Base-by-base conservation (phyloP, 352 stramenopile genomes). In the Thalassiosira oceanica region DNA sequence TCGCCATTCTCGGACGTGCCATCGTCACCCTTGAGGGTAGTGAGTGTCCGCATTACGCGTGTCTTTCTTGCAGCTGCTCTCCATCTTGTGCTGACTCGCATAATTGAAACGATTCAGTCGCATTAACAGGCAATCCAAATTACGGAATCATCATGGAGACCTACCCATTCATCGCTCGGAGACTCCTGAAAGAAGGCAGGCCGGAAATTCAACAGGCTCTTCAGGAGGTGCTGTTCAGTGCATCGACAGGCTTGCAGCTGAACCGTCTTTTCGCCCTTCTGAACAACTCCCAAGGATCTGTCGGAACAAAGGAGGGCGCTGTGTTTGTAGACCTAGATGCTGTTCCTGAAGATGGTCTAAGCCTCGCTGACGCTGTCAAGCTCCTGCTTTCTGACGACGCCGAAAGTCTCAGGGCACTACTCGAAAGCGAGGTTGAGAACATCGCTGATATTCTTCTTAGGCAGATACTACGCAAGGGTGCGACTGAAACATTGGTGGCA, bases 1-100 rank as follows among this genome's bases (percentile, higher is more conserved):
- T 93, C 20, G 44, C 44, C 0, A 86, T 93, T 49, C 54, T 93
- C 13, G 87, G 81, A 20, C 72, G 89, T 20, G 89, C 89, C 3
- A 90, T 94, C 61, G 80, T 93, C 10, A 92, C 88, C 7, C 74
- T 94, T 18, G 89, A 94, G 61, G 89, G 89, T 21, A 87, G n/a
- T n/a, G n/a, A n/a, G n/a, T n/a, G n/a, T n/a, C n/a, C n/a, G n/a
- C n/a, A n/a, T n/a, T n/a, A n/a, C n/a, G n/a, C n/a, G n/a, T n/a
- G n/a, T n/a, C n/a, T n/a, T n/a, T n/a, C n/a, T n/a, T n/a, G n/a
- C n/a, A n/a, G n/a, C n/a, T n/a, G n/a, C n/a, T n/a, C n/a, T n/a
- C n/a, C n/a, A n/a, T n/a, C n/a, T n/a, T n/a, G n/a, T n/a, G n/a
- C n/a, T n/a, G n/a, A n/a, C n/a, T n/a, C n/a, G n/a, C n/a, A n/a